These are phyloP conservation scores for Fusarium buharicum DNA, from an alignment of 2,329 filamentous ascomycete genomes.

Conservation along the genomic window DNA sequence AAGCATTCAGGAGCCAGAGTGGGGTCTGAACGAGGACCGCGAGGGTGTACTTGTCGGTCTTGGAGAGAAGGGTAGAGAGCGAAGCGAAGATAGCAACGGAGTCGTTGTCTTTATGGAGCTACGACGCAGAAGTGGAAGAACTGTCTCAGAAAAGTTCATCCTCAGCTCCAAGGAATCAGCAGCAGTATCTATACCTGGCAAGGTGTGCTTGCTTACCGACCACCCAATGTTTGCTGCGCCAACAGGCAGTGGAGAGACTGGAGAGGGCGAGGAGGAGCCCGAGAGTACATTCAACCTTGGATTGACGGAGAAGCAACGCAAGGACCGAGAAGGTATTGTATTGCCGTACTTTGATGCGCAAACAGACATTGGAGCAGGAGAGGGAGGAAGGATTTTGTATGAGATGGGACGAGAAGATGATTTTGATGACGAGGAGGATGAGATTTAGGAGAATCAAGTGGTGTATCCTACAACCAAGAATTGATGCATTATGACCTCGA, in stretches of 20 bases:
- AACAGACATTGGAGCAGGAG: conserved; percentile 78
- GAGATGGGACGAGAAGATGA: conserved; percentile 97
- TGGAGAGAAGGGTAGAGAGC: conserved; percentile 58
- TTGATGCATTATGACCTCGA: conserved; percentile 2
- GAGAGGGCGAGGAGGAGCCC: conserved; percentile 63
- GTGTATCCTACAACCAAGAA: background rate
- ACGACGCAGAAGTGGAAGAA: conserved; percentile 81
- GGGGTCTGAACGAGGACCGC: conserved; percentile 78
- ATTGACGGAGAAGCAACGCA: conserved; percentile 89
- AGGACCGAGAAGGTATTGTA: conserved; percentile 87
- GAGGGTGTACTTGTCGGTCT: conserved; percentile 83
- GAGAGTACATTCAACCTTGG: conserved; percentile 86
- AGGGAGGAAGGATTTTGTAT: conserved; percentile 93
- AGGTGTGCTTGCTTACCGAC: conserved; percentile 74
- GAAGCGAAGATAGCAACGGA: conserved; percentile 49
- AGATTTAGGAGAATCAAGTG: conserved; percentile 66
- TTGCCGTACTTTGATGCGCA: conserved; percentile 98
- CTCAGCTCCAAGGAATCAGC: conserved; percentile 50
- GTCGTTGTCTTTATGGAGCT: conserved; percentile 90
- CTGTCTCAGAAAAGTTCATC: conserved; percentile 75
- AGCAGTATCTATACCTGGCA: conserved; percentile 43
- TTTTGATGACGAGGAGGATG: conserved; percentile 95
- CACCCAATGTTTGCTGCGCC: conserved; percentile 74
- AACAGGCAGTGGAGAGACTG: conserved; percentile 48
- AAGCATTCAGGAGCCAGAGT: conserved; percentile 78